Evolutionary conservation across 1,139 yeast species (phyloP).

Genomic region (Yamadazyma oceani): DNA sequence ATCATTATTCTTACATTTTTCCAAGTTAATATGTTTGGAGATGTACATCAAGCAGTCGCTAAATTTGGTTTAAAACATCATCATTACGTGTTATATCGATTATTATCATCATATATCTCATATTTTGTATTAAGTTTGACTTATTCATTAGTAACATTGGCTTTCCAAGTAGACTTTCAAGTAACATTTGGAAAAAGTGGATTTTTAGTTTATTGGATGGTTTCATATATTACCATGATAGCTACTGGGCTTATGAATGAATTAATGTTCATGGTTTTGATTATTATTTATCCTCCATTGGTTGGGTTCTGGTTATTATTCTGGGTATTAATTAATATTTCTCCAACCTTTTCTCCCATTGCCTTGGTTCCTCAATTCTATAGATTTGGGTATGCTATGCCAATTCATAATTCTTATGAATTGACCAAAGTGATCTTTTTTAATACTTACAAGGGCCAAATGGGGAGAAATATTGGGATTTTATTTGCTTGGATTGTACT

Average conservation of each 20-base stretch:
- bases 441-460: slow-evolving; percentile 34
- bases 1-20: slow-evolving; percentile 64
- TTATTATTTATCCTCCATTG: slow-evolving; percentile 36
- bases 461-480: slow-evolving; percentile 40
- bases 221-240: slow-evolving; percentile 42
- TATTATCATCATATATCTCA: slow-evolving; percentile 28
- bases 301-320: slow-evolving; percentile 45
- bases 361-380: slow-evolving; percentile 34
- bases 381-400: slow-evolving; percentile 41
- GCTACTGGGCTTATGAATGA: slow-evolving; percentile 46
- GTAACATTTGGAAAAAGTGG: slow-evolving; percentile 42
- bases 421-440: slow-evolving; percentile 38
- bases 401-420: slow-evolving; percentile 40
- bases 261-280: slow-evolving; percentile 32
- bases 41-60: slow-evolving; percentile 50
- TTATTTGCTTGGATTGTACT: slow-evolving; percentile 35
- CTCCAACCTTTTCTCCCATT: slow-evolving; percentile 40
- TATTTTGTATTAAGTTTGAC: slow-evolving; percentile 38
- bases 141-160: slow-evolving; percentile 41
- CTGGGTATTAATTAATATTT: slow-evolving; percentile 40
- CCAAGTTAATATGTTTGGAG: slow-evolving; percentile 58
- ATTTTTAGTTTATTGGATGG: slow-evolving; percentile 46
- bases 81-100: slow-evolving; percentile 34
- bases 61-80: slow-evolving; percentile 25
- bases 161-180: slow-evolving; percentile 43